Evolutionary conservation across 164 flowering plant species (phyloP).

Genomic region (Tinospora cordifolia): DNA sequence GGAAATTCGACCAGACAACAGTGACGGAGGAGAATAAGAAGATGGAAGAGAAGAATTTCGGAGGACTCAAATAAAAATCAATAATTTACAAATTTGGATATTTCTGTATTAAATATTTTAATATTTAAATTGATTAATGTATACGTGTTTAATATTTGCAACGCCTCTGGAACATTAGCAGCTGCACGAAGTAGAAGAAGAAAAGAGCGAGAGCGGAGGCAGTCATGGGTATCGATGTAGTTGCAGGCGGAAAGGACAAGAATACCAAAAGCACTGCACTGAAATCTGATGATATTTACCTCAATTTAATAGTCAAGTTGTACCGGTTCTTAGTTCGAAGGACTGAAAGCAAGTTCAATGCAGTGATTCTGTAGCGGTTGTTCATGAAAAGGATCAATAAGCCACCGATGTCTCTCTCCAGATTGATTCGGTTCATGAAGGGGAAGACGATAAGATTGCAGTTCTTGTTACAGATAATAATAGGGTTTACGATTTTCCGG

Average conservation of each 20-base stretch:
- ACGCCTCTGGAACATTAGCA: not conserved
- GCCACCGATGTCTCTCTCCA: not conserved
- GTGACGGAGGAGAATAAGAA: no score
- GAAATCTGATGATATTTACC: slow-evolving; percentile 21
- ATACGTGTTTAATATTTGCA: no score
- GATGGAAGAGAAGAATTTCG: no score
- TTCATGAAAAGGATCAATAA: slow-evolving; percentile 6
- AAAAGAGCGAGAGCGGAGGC: not conserved
- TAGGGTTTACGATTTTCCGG: not conserved
- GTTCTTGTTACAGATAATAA: not conserved
- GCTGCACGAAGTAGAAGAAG: not conserved
- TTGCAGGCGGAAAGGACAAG: slow-evolving; percentile 21
- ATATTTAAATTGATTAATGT: no score
- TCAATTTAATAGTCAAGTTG: slow-evolving; percentile 19
- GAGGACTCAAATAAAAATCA: no score
- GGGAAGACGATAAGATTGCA: not conserved
- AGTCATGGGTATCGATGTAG: slow-evolving; percentile 16
- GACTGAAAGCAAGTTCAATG: no score
- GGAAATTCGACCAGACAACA: no score
- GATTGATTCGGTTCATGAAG: not conserved
- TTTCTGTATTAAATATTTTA: no score
- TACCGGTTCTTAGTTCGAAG: not conserved
- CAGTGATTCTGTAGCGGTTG: slow-evolving; percentile 4
- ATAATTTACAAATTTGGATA: no score
- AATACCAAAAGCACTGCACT: slow-evolving; percentile 18